Percentiles rank a stretch among this genome's conserved stretches.
Evolutionary conservation across 768 basidiomycete genomes (phyloP).

Genomic region (Calocera viscosa): DNA sequence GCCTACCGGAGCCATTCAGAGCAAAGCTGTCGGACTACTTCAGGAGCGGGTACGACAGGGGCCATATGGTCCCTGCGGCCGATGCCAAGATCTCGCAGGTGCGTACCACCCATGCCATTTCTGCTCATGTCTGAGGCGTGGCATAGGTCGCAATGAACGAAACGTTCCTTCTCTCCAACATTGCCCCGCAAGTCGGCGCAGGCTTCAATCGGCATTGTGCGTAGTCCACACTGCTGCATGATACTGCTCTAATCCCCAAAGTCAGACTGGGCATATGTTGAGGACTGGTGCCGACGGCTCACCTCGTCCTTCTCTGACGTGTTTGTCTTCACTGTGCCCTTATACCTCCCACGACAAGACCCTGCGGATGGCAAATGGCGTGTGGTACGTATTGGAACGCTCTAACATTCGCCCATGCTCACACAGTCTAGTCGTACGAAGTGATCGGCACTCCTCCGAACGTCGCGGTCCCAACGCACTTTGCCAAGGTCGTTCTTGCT

Average conservation of each 20-base stretch:
- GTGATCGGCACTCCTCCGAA: conserved; percentile 88
- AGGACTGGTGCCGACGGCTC: conserved; percentile 87
- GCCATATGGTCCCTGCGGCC: conserved; percentile 97
- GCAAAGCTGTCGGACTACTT: conserved; percentile 83
- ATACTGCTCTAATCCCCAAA: conserved; percentile 4
- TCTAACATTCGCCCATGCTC: conserved; percentile 7
- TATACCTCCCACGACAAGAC: conserved; percentile 82
- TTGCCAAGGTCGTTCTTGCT: conserved; percentile 86
- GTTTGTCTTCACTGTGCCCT: conserved; percentile 91
- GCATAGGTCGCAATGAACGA: conserved; percentile 81
- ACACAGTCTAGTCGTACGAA: conserved; percentile 59
- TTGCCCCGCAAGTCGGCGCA: conserved; percentile 94
- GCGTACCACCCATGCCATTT: conserved; percentile 10
- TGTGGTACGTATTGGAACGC: conserved; percentile 48
- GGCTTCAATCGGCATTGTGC: conserved; percentile 95
- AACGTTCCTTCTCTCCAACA: conserved; percentile 88
- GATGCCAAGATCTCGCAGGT: conserved; percentile 86
- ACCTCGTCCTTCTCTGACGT: conserved; percentile 85
- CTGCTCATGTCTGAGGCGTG: conserved; percentile 8
- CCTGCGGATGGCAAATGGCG: conserved; percentile 81
- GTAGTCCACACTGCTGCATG: conserved; percentile 20
- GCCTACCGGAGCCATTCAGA: conserved; percentile 63
- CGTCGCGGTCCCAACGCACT: conserved; percentile 90
- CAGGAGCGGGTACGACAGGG: conserved; percentile 85
- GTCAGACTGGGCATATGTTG: conserved; percentile 89